Base-by-base conservation (phyloP, 371 early-diverging fungal genomes). In the Catenaria anguillulae region DNA sequence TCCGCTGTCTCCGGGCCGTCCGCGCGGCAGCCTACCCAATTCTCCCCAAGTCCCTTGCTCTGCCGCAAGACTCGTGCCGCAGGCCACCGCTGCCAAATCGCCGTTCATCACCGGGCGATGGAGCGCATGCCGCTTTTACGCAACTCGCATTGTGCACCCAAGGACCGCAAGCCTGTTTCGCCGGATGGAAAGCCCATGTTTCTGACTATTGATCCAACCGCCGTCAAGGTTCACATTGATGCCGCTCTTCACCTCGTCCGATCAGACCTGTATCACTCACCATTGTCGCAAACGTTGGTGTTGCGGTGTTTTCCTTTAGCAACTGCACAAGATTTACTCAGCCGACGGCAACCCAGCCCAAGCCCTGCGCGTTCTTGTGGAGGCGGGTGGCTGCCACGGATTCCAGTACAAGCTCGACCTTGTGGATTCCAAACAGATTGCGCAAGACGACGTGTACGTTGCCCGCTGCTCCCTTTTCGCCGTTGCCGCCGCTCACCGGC, bases 361-460 rank as follows among this genome's bases (percentile, higher is more conserved):
- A 64, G 73, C 79, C 65, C 70, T 95, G 61, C 82, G 95, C 52
- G 73, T 95, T 42, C 68, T 82, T 15, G 92, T 95, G 31, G 96
- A 94, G 64, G 87, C 92, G 15, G 96, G 96, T 35, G 96, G 96
- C 43, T 95, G 95, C 68, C 93, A 95, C 67, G 96, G 95, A 35
- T 92, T 85, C 70, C 93, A 93, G 71, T 92, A 93, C 74, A 85
- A 86, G 67, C 76, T 94, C 77, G 88, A 89, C 60, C 75, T 95
- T 62, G 86, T 87, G 1, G 78, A 81, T 10, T 73, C 70, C 58
- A 70, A 79, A 1, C 82, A 84, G 56, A 13, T 26, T 8, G 15
- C 8, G 26, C 0, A 17, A 13, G 91, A 92, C 26, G 87, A 92
- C 67, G 73, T 83, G 81, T 87, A 77, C 60, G 80, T 68, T 10